Evolutionary conservation across 257 asterid species (phyloP), one percentile per base, ranked within the genome.

Genomic region (Mitragyna speciosa): DNA sequence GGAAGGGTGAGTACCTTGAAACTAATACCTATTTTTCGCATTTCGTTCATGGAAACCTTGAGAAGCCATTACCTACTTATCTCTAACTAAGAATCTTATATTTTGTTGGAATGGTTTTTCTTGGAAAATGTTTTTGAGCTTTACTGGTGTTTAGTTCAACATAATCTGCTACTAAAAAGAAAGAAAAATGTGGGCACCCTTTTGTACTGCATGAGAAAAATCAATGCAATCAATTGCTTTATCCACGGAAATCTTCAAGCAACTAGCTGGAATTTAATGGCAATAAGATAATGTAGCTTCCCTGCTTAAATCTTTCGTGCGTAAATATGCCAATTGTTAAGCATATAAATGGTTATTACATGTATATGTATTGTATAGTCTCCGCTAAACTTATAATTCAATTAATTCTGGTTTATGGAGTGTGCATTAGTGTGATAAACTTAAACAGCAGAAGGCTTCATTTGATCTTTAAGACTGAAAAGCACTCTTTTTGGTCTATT

Each of bases 1-100:
- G 98, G 83, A 92, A 87, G 87, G 99, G 99, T 93, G 79, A 41
- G 94, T 48, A 17, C 68, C 78, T 63, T 73, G 78, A 59, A 82
- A 70, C 19, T 39, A 45, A 5, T 71, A 47, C 11, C 19, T 11
- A 43, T 78, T 65, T 66, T 45, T 67, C 26, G 12, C 30, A 17
- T 49, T n/a, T 68, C 68, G 12, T 36, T 41, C 15, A 11, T 79
- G 71, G 12, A 28, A n/a, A 56, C 64, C 51, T 68, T 28, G 56
- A 68, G 51, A 77, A 31, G 8, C 3, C 1, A 66, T 19, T 63
- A 58, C 36, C 64, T 7, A 65, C 26, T 66, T 9, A 30, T 64
- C 54, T 9, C 4, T 0, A 15, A 31, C 54, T 9, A 0, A 19
- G 14, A 48, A 11, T 66, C 19, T 30, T 0, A 33, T 49, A 36